phyloP scores from a whole-genome alignment of 352 stramenopile genomes.

The Albugo laibachii region DNA sequence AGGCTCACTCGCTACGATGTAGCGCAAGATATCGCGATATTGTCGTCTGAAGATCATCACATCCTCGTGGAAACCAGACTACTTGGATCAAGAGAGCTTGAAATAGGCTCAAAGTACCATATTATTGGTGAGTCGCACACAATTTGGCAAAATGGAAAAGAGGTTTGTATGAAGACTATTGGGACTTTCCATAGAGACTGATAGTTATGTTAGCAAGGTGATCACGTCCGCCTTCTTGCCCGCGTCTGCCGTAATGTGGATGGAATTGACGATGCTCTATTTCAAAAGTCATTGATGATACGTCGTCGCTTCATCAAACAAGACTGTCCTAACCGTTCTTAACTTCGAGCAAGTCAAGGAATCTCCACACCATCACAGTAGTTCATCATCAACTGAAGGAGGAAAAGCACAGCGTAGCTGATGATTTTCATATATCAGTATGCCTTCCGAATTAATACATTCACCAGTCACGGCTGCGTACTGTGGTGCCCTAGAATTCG shows the following conservation, averaged over 20 bases:
- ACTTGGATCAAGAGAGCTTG: slow-evolving; percentile 25
- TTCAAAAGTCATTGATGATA: slow-evolving; percentile 44
- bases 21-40: slow-evolving; percentile 14
- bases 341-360: not conserved
- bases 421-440: too few relatives aligned
- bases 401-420: too few relatives aligned
- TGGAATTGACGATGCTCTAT: slow-evolving; percentile 61
- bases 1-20: slow-evolving; percentile 51
- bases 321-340: slow-evolving; percentile 1
- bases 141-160: not conserved
- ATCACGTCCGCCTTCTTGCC: slow-evolving; percentile 38
- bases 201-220: slow-evolving; percentile 1
- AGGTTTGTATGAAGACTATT: not conserved
- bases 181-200: not conserved
- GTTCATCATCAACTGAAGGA: too few relatives aligned
- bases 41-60: slow-evolving; percentile 43
- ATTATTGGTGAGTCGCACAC: slow-evolving; percentile 60
- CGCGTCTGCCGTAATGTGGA: slow-evolving; percentile 58
- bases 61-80: slow-evolving; percentile 47
- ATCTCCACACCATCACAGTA: too few relatives aligned
- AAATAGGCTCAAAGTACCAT: slow-evolving; percentile 60
- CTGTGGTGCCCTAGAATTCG: not conserved
- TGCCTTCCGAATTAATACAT: too few relatives aligned
- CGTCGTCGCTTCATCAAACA: slow-evolving; percentile 43
- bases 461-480: not conserved